These are phyloP conservation scores for Actinidia polygama DNA, from an alignment of 179 eudicot genomes.

Conservation along the genomic window DNA sequence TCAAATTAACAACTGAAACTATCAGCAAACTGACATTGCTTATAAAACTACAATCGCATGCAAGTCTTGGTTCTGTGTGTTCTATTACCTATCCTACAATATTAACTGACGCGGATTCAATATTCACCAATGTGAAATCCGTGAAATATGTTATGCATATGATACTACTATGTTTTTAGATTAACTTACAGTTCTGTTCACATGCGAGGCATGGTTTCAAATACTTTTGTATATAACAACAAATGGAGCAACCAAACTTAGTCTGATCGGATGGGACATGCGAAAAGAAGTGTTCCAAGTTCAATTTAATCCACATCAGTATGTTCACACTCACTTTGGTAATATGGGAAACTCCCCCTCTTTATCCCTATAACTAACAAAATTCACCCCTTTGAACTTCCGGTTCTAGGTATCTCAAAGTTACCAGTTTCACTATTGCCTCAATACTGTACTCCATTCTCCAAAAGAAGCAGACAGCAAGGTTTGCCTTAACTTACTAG, in stretches of 20 bases:
- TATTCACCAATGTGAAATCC: too few species aligned
- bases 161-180: not conserved
- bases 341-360: not conserved
- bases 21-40: not conserved
- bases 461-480: not conserved
- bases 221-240: not conserved
- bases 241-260: not conserved
- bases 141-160: too few species aligned
- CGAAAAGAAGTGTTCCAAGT: not conserved
- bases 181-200: not conserved
- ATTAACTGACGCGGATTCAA: not conserved
- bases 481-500: not conserved
- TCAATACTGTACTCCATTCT: not conserved
- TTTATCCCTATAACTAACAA: not conserved
- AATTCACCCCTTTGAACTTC: not conserved
- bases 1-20: not conserved
- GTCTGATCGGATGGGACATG: not conserved
- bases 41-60: too few species aligned
- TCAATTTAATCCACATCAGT: not conserved
- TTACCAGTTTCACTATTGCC: too few species aligned
- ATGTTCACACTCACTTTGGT: not conserved
- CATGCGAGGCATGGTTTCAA: not conserved
- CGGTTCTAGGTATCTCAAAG: not conserved
- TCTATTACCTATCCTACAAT: not conserved
- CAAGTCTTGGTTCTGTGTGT: too few species aligned